A percentile compares a stretch with the other conserved stretches of the same genome.
phyloP scores from a whole-genome alignment of 129 eudicot species.

The Pseudognaphalium luteoalbum region DNA sequence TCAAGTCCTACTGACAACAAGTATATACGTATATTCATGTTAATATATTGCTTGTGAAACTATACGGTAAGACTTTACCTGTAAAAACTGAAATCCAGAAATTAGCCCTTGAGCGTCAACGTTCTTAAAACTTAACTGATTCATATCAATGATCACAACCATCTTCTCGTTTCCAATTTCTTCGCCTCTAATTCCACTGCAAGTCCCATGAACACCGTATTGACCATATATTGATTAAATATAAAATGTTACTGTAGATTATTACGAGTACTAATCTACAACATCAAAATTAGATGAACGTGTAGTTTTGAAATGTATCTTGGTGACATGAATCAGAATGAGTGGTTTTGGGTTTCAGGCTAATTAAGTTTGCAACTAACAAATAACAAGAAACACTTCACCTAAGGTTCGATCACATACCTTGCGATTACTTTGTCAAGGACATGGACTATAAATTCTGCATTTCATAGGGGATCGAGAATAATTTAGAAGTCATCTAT shows the following conservation, averaged over 20 bases:
- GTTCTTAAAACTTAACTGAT: constrained; percentile 35
- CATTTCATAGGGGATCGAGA: constrained; percentile 14
- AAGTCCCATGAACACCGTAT: not conserved
- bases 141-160: constrained; percentile 39
- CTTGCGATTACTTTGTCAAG: constrained; percentile 57
- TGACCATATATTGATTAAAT: not conserved
- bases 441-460: constrained; percentile 53
- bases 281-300: not conserved
- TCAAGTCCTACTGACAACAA: not conserved
- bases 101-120: constrained; percentile 46
- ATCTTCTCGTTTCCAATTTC: constrained; percentile 51
- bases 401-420: constrained; percentile 13
- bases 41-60: no score
- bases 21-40: no score
- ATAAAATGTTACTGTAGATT: not conserved
- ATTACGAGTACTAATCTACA: not conserved
- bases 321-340: no score
- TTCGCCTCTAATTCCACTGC: constrained; percentile 35
- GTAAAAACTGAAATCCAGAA: constrained; percentile 54
- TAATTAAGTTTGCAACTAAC: not conserved
- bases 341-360: not conserved
- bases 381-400: not conserved
- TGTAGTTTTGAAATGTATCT: not conserved
- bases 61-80: constrained; percentile 25
- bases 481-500: not conserved